Base-by-base conservation (phyloP, 345 rosid species). In the Gynandropsis gynandra region DNA sequence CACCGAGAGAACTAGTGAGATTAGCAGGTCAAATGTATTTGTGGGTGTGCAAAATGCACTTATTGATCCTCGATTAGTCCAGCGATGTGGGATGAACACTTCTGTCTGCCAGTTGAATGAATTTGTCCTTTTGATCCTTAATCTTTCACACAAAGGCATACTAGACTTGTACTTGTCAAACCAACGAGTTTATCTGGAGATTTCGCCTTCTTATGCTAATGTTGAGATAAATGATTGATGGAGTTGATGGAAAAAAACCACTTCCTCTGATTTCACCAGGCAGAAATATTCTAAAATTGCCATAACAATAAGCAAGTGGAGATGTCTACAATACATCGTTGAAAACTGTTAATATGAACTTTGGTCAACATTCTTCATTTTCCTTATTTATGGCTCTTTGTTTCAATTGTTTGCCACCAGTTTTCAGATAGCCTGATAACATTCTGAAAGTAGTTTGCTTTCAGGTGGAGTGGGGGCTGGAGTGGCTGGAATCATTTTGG, bases 401-500 rank as follows among this genome's bases (percentile, higher is more conserved):
- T 44, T 1, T 19, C 36, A 36, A 44, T 12, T 51, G 19, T 65
- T 42, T 58, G 50, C 45, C 51, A 52, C 69, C 69, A 38, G 54
- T 42, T 24, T 50, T 67, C 40, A 64, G 57, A 60, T 76, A 72
- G 80, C 68, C 80, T 74, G 68, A 74, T 87, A 76, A 87, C 80
- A 76, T 63, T 75, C 15, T 59, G 59, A 21, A 66, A 80, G 66
- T 87, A 85, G 95, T 74, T 76, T 69, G 71, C 65, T 79, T 75
- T 75, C 96, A 87, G 98, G 93, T 62, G 75, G 75, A 29, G 80
- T 76, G 44, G 85, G 86, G 33, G 88, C 83, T 60, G 95, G 85
- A 71, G 70, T 81, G 7, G 88, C 77, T 51, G 94, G 83, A 43
- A 31, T 85, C 54, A 19, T 85, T 47, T 58, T 87, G 54, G 59